Base-by-base conservation (phyloP, 306 rosid genomes). In the Lablab purpureus region DNA sequence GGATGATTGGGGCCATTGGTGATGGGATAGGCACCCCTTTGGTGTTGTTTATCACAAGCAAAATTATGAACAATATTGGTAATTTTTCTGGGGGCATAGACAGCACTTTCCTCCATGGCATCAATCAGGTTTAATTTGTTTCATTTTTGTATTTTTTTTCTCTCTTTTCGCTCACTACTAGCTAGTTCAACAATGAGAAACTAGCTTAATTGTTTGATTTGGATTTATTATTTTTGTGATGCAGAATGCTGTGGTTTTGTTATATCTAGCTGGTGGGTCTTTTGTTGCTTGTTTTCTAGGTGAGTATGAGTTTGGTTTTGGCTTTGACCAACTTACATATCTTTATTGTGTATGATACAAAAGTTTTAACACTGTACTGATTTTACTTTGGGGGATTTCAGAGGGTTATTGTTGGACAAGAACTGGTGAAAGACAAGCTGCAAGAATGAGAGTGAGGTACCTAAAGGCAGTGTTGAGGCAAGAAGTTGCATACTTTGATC, bases 361-460 rank as follows among this genome's bases (percentile, higher is more conserved):
- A 27, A 71, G 23, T 10, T 13, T 50, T 59, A 64, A 36, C 67
- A 68, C 0, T 19, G 28, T 64, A 2, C 36, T 34, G 5, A 10
- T 46, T 46, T 55, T 28, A 52, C 60, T 27, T 71, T 75, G 50
- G 14, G 54, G 56, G 66, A 45, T 56, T 37, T 43, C 37, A 94
- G 97, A 92, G 90, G 99, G 99, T 3, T 95, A 90, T 80, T 92
- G 97, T 47, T 95, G 99, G 99, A 92, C 99, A 63, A 90, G 99
- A 90, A 95, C 99, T 4, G 97, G 97, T 0, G 98, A 91, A 77
- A 84, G 98, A 69, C 99, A 95, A 83, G 91, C 98, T 5, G 87
- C 99, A 28, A 90, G 90, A 83, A 91, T 95, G 97, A 91, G 99
- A 87, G 93, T 83, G 0, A 88, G 90, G 36, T 95, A 91, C 43